Evolutionary conservation across 1,139 yeast species (phyloP), one percentile per base, ranked within the genome.

Genomic region (Taiozyma sp.): DNA sequence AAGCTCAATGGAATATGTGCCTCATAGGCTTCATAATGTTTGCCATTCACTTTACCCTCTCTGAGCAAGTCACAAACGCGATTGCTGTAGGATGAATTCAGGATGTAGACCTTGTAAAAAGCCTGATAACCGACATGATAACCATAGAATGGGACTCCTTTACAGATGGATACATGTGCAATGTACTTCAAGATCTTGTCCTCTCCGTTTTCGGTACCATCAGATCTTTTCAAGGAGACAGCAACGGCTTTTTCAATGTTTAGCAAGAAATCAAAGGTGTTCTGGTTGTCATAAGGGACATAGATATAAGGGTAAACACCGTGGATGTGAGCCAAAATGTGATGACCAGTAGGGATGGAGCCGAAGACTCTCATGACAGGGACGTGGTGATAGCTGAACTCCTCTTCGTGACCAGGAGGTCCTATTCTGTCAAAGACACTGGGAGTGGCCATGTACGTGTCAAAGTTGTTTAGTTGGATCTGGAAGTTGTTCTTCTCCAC

Each of bases 291-390:
- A 58, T 78, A 85, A 43, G 81, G 82, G 3, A 92, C 72, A 62
- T 79, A 91, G 8, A 93, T 60, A 63, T 93, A 93, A 0, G 98
- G 99, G 57, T 76, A 88, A 27, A 80, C 80, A 49, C 95, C 93
- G 69, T 92, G 98, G 12, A 95, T 72, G 65, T 93, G 97, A 1
- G 87, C 75, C 16, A 81, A 64, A 23, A 78, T 72, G 28, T 78
- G 77, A 58, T 79, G 80, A 0, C 86, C 87, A 0, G 78, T 70
- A 0, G 74, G 73, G 1, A 83, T 58, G 14, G 81, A 76, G 0
- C 97, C 97, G 67, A 83, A 93, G 0, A 93, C 70, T 47, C 99
- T 71, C 2, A 91, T 70, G 0, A 90, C 72, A 0, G 98, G 98
- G 0, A 87, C 92, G 45, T 77, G 80, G 3, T 64, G 52, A 63